Base-by-base conservation (phyloP, 768 basidiomycete species). In the Termitomyces sp. region DNA sequence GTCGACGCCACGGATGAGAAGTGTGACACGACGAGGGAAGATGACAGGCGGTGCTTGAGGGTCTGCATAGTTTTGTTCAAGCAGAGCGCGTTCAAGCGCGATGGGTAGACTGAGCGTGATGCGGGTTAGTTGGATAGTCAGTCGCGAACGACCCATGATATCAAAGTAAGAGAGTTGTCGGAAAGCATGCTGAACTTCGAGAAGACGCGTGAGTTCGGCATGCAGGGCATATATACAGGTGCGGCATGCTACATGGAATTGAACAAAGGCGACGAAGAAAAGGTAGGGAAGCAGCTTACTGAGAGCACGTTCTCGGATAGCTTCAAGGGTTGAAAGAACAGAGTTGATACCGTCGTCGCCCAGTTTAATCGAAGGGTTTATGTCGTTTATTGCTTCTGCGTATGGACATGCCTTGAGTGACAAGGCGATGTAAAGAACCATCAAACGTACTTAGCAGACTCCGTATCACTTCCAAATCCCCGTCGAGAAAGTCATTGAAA, bases 381-480 rank as follows among this genome's bases (percentile, higher is more conserved):
- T 79, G 58, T 92, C 87, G 65, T 89, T 88, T 55, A 92, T 78
- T 5, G 90, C 84, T 62, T 81, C 90, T 92, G 64, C 1, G 58
- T 35, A 54, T 33, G 5, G 16, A 58, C 3, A 45, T 49, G 24
- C 38, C 40, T n/a, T 36, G n/a, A 52, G 26, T 45, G 53, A 33
- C 16, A 43, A 52, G 16, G 45, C 22, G 46, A 56, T 33, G 8
- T 3, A 16, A 52, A 28, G 13, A 55, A 2, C 52, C 45, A 33
- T 22, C 28, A 20, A n/a, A 76, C 87, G 52, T 63, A 90, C 90
- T 83, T 26, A 94, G 79, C 22, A 92, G 70, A 1, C 83, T 83
- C 55, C 88, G 81, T 66, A 93, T 86, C 68, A 92, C 83, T 67
- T 93, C 90, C n/a, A 94, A 74, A 70, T 94, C 92, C 6, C 92